A percentile compares a stretch with the other conserved stretches of the same genome.
Conservation (phyloP, 208 protist genomes). For the Vickermania ingenoplastis region DNA sequence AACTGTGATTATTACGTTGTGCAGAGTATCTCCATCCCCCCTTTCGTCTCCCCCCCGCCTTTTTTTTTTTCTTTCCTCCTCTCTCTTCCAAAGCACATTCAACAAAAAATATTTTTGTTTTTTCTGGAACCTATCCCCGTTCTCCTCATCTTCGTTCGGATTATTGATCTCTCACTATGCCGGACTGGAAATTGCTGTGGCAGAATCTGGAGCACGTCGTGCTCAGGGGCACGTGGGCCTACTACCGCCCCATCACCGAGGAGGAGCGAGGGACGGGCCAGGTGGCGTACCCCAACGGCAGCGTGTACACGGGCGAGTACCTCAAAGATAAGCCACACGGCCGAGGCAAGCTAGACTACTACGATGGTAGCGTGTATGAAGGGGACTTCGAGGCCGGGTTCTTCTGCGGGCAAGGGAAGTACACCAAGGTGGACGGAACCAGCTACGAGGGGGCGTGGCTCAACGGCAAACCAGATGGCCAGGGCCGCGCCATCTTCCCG, state of each 20-base stretch:
- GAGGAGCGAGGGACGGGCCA: constrained; percentile 16
- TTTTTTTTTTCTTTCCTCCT: no score
- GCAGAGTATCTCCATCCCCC: no score
- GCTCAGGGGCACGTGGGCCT: background rate
- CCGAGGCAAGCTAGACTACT: constrained; percentile 87
- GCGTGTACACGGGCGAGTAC: constrained; percentile 89
- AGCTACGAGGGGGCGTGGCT: constrained; percentile 85
- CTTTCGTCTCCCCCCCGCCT: no score
- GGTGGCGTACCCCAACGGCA: constrained; percentile 80
- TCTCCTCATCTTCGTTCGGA: background rate
- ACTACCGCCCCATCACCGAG: constrained; percentile 4
- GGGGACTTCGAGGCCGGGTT: constrained; percentile 89
- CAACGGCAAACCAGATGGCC: constrained; percentile 81
- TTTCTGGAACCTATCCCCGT: background rate
- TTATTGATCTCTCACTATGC: background rate
- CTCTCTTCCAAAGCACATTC: no score
- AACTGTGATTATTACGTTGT: no score
- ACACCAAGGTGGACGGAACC: constrained; percentile 84
- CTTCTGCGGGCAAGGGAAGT: constrained; percentile 83
- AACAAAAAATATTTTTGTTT: background rate
- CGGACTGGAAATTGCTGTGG: background rate
- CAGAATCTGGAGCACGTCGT: background rate
- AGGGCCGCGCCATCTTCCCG: constrained; percentile 29
- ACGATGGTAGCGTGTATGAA: constrained; percentile 92
- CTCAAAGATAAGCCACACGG: constrained; percentile 87